Evolutionary conservation across 768 basidiomycete genomes (phyloP), one percentile per base, ranked within the genome.

Genomic region (Collybia sp.): DNA sequence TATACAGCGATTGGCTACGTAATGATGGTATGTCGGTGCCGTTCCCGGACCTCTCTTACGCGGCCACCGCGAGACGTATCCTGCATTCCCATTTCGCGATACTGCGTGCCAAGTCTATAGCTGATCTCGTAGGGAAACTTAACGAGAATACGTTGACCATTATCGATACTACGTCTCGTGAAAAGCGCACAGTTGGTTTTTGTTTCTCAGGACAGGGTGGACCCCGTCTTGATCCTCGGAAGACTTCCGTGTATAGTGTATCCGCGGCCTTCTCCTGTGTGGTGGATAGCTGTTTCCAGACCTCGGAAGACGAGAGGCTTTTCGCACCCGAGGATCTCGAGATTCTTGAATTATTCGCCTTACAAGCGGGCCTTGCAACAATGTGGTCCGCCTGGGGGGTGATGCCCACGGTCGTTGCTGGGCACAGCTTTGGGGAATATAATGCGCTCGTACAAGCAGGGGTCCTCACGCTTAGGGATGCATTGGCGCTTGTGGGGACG

Each of bases 121-220:
- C 15, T n/a, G 45, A 46, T 40, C 31, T 46, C 11, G 36, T 36
- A 16, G 11, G 12, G 15, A 9, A 30, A n/a, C 36, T 46, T n/a
- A 18, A n/a, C 9, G 39, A 40, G 10, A 16, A 20, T n/a, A 12
- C 31, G 30, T 15, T 20, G 16, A 13, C 11, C 15, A 40, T 41
- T 10, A 19, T 17, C 9, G 10, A 17, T 30, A 15, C 45, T 13
- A 20, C 45, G 9, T n/a, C 16, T 12, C 31, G 20, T 46, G 19
- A 34, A 40, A 17, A n/a, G 30, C 38, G 38, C 30, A 20, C 36
- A 15, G 37, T 46, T 19, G 45, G n/a, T 15, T 46, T 46, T 13
- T 46, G 45, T 46, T 46, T 46, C 31, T 46, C 45, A 30, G 45
- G 45, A 19, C 45, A 46, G 45, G 45, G 45, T 20, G 38, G 45